Evolutionary conservation across 192 early-diverging fungal genomes (phyloP).

Genomic region (Entophlyctis luteolus): DNA sequence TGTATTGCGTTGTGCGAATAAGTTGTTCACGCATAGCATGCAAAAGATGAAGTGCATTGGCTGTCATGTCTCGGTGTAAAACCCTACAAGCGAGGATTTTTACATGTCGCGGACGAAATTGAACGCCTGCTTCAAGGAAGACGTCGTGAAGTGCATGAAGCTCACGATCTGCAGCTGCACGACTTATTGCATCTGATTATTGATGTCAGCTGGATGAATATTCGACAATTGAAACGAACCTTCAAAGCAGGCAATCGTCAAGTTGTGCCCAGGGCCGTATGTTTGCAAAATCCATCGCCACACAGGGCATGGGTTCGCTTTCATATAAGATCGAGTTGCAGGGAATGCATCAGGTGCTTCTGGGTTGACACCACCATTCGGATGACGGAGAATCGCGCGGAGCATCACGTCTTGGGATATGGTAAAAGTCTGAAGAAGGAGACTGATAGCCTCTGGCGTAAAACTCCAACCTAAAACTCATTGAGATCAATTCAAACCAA

Average conservation of each 20-base stretch:
- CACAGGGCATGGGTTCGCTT: constrained; percentile 46
- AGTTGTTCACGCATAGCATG: constrained; percentile 37
- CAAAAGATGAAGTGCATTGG: constrained; percentile 47
- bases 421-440: constrained; percentile 26
- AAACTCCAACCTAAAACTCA: constrained; percentile 34
- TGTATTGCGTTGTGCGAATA: too few species aligned
- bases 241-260: constrained; percentile 53
- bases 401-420: constrained; percentile 34
- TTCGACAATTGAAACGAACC: constrained; percentile 17
- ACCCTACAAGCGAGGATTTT: constrained; percentile 54
- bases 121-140: constrained; percentile 43
- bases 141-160: constrained; percentile 44
- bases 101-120: constrained; percentile 47
- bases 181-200: constrained; percentile 40
- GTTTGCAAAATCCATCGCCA: constrained; percentile 47
- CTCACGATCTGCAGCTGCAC: constrained; percentile 48
- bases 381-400: constrained; percentile 26
- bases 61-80: constrained; percentile 52
- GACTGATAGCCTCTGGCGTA: constrained; percentile 36
- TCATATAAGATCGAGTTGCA: constrained; percentile 47
- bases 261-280: constrained; percentile 46
- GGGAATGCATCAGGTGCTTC: constrained; percentile 35
- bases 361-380: constrained; percentile 32
- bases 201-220: not conserved
- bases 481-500: not conserved